These are phyloP conservation scores for Pistacia vera DNA, from an alignment of 345 rosid species.

Conservation along the genomic window DNA sequence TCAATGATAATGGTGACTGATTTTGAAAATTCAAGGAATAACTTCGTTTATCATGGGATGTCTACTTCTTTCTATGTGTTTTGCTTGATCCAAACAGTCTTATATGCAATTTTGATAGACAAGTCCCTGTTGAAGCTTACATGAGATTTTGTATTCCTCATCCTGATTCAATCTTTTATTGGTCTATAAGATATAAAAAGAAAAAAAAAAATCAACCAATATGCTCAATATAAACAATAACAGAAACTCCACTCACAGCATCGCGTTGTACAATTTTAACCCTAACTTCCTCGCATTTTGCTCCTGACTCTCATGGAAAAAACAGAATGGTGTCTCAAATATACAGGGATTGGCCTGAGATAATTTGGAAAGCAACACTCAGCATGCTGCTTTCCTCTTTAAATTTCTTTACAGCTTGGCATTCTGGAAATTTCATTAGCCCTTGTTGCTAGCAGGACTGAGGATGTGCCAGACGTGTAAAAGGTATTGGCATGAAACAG, in stretches of 20 bases:
- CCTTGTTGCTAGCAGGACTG: neutral
- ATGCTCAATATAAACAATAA: neutral
- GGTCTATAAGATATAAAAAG: neutral
- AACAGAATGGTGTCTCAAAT: neutral
- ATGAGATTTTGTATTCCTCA: neutral
- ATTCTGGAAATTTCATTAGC: neutral
- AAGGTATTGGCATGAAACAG: neutral
- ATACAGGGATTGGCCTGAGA: neutral
- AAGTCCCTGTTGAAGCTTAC: neutral
- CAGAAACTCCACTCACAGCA: neutral
- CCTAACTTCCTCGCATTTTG: neutral
- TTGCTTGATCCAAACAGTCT: neutral
- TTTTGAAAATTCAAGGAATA: neutral
- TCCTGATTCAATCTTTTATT: neutral
- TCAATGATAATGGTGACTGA: neutral
- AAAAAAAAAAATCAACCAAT: neutral
- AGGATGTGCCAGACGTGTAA: neutral
- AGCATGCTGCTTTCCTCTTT: neutral
- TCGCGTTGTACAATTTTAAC: neutral
- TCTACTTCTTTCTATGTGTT: neutral
- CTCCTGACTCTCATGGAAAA: neutral
- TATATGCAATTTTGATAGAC: neutral
- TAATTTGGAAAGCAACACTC: neutral
- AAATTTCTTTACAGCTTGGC: constrained; percentile 5
- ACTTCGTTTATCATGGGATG: neutral